Evolutionary conservation across 257 asterid species (phyloP), one percentile per base, ranked within the genome.

Genomic region (Handroanthus guayacan): DNA sequence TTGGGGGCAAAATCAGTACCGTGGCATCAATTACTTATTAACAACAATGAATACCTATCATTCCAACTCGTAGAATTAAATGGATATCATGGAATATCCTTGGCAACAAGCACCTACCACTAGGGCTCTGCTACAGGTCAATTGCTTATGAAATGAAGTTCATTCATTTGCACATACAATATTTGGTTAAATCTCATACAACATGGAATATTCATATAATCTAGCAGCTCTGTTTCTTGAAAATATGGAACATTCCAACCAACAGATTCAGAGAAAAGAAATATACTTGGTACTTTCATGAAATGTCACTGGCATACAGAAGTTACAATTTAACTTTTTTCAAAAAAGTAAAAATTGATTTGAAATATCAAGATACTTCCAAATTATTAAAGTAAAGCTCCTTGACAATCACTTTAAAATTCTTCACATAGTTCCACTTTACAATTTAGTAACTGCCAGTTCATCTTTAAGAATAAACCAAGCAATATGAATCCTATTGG

Each of bases 71-170:
- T n/a, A 11, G 58, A 34, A 58, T 58, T 9, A 50, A 68, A 48
- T 69, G 66, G 62, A 56, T 55, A 67, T 44, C 75, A 75, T n/a
- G 13, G 66, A 55, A 55, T 25, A 75, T 31, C 56, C 68, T 75
- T 45, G 36, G 39, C 74, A 43, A 25, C 31, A 25, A 25, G 31
- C 31, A 25, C 31, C 31, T 25, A 25, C 31, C 31, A 25, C 31
- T 25, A 25, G 31, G 31, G 31, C 1, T 25, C 31, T 25, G 31
- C 31, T 0, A 25, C 31, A 25, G 31, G 31, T 25, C 31, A 25
- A 25, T 25, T 25, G 31, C 31, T 7, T 17, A 20, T 12, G 67
- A 69, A 38, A 36, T 20, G 43, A 47, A 57, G 16, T 72, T 55
- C 58, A 72, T 25, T 16, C 47, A 20, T 37, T 37, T 17, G 8